Base-by-base conservation (phyloP, 176 grass and related monocot genomes). In the Carex parvula region DNA sequence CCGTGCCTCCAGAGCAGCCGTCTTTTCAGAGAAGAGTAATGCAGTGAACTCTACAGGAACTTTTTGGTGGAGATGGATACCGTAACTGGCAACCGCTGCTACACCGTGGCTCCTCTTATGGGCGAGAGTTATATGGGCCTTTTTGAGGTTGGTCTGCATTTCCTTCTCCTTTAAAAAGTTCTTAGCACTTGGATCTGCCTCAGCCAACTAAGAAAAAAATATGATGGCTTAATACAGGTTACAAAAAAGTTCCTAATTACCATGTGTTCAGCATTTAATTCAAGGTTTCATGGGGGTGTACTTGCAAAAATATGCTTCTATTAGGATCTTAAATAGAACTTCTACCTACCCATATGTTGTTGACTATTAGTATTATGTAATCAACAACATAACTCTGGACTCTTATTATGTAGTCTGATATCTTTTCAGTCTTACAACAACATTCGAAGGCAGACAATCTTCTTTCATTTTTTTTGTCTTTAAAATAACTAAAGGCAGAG, bases 41-140 rank as follows among this genome's bases (percentile, higher is more conserved):
- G 88, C 89, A 12, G 62, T 87, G 20, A 95, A 89, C 20, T 72
- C 82, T 17, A 98, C 91, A 0, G 92, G 86, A 48, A 93, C 91
- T 55, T 89, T 78, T 87, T 98, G 91, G 12, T 95, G 85, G 72
- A 90, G 84, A 85, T 91, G 79, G 42, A 91, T 69, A 48, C 92
- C 89, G 16, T 91, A 98, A 79, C 86, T 95, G 60, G 95, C 92
- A 16, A 98, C 92, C 0, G 91, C 84, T 44, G 92, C 80, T 57
- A 94, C 95, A 48, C 95, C 95, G 61, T 98, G 95, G 63, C 57
- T 90, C 87, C 89, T 88, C 88, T 98, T 98, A 79, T 98, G 95
- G 66, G 95, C 95, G 3, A 98, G 91, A 76, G 95, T 98, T 35
- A 98, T 80, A 52, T 98, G 95, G 60, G 84, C 91, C 80, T 89